phyloP scores from a whole-genome alignment of 352 stramenopile species.

The Globisporangium irregulare region DNA sequence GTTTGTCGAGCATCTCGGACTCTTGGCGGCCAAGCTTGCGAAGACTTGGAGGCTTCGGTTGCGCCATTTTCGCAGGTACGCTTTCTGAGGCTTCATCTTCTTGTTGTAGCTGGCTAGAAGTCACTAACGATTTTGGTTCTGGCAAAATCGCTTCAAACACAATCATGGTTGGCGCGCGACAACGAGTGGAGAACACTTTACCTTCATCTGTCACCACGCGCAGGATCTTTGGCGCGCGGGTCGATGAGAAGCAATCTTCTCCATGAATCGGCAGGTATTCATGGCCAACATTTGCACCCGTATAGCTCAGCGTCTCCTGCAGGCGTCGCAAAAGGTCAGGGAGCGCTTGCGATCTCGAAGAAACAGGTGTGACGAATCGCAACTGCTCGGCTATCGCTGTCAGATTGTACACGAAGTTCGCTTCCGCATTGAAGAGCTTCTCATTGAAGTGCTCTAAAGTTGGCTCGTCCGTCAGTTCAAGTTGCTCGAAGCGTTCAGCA shows the following conservation, averaged over 20 bases:
- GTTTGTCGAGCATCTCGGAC: conserved; percentile 29
- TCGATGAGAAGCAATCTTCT: not conserved
- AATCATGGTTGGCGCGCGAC: conserved; percentile 35
- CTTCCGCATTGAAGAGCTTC: conserved; percentile 29
- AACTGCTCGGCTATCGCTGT: conserved; percentile 30
- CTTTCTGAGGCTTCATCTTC: conserved; percentile 12
- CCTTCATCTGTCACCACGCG: conserved; percentile 27
- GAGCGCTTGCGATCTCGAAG: conserved; percentile 10
- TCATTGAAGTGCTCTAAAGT: conserved; percentile 17
- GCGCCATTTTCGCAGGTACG: not conserved
- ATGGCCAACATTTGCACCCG: not conserved
- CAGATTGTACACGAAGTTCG: conserved; percentile 31
- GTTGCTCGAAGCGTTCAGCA: not conserved
- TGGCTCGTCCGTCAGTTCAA: not conserved
- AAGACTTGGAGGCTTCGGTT: conserved; percentile 14
- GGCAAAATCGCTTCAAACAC: conserved; percentile 31
- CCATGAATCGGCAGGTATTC: conserved; percentile 22
- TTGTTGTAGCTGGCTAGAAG: not conserved
- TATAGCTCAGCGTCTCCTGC: conserved; percentile 15
- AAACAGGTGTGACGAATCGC: conserved; percentile 23
- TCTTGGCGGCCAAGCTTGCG: conserved; percentile 22
- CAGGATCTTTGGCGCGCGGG: conserved; percentile 15
- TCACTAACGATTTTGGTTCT: not conserved
- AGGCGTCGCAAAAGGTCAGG: conserved; percentile 16
- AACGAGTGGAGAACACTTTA: conserved; percentile 38